These are phyloP conservation scores for Aspergillus texensis DNA, from an alignment of 2,329 filamentous ascomycete genomes.

Conservation along the genomic window DNA sequence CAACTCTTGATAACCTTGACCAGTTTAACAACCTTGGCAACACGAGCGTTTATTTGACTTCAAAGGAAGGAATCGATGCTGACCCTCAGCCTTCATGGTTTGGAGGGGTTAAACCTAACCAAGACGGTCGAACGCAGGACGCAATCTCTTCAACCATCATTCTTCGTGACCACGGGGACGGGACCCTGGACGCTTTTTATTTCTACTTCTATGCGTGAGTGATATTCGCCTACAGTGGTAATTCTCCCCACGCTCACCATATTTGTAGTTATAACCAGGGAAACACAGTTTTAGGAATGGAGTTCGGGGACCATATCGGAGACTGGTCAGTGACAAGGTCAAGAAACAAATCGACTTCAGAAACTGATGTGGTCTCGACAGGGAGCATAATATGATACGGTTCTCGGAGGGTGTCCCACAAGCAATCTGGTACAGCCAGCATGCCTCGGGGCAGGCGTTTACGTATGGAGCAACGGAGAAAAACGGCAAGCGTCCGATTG, in stretches of 20 bases:
- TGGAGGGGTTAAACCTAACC: slow-evolving; percentile 57
- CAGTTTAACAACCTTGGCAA: slow-evolving; percentile 50
- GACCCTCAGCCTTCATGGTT: slow-evolving; percentile 50
- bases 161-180: slow-evolving; percentile 58
- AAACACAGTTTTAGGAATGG: slow-evolving; percentile 51
- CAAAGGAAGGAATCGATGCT: slow-evolving; percentile 50
- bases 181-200: slow-evolving; percentile 62
- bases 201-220: slow-evolving; percentile 62
- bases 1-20: slow-evolving; percentile 54
- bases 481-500: slow-evolving; percentile 55
- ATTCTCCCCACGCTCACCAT: slow-evolving; percentile 4
- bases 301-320: slow-evolving; percentile 64
- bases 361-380: slow-evolving; percentile 24
- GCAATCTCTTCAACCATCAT: slow-evolving; percentile 58
- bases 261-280: slow-evolving; percentile 54
- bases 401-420: slow-evolving; percentile 60
- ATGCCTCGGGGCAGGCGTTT: slow-evolving; percentile 65
- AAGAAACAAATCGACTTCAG: too few relatives aligned
- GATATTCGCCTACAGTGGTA: not conserved
- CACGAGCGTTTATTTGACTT: slow-evolving; percentile 53
- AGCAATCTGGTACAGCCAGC: slow-evolving; percentile 66
- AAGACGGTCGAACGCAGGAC: slow-evolving; percentile 52
- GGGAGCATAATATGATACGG: slow-evolving; percentile 69
- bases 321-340: slow-evolving; percentile 52
- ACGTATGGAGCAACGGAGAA: slow-evolving; percentile 60